Evolutionary conservation across 2,329 filamentous ascomycete genomes (phyloP), one percentile per base, ranked within the genome.

Genomic region (Pseudocercospora cruenta): DNA sequence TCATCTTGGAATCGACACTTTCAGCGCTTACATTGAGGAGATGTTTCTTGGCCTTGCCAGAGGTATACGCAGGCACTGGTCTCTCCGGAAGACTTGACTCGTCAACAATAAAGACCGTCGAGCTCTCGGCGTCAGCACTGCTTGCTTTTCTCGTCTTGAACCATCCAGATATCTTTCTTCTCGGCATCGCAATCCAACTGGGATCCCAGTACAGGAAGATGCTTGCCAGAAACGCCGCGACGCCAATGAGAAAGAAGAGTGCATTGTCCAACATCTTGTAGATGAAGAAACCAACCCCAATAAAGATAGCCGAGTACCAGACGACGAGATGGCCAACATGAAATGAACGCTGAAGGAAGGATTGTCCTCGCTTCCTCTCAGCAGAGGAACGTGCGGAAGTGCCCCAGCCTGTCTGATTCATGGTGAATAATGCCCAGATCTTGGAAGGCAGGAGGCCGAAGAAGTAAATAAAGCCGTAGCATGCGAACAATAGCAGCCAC

Each of bases 401-500:
- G 21, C 61, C 61, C 51, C 51, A 63, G 1, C 61, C 61, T 1
- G 61, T 63, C 19, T 21, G 16, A 10, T 63, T 63, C 61, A 63
- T 63, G 28, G 61, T 63, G 5, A 63, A 45, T 9, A 63, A 47
- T 9, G 51, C 51, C 61, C 61, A 63, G 28, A 63, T 39, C 33
- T 63, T 63, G 1, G 51, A 58, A 4, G 61, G 51, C n/a, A 63
- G 53, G 19, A 63, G 36, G 10, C 61, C 61, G 39, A 63, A 63
- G 51, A 63, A 63, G 53, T 63, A 63, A 3, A 63, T 63, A 36
- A 63, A 45, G 39, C 61, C 51, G 39, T 63, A 63, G 21, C 49
- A 58, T n/a, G 61, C 53, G 31, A 63, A 63, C 8, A 63, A 49
- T 19, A 63, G 61, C 14, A 63, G 53, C 61, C 61, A 58, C 4